Base-by-base conservation (phyloP, 306 rosid genomes). In the Vigna nakashimae region DNA sequence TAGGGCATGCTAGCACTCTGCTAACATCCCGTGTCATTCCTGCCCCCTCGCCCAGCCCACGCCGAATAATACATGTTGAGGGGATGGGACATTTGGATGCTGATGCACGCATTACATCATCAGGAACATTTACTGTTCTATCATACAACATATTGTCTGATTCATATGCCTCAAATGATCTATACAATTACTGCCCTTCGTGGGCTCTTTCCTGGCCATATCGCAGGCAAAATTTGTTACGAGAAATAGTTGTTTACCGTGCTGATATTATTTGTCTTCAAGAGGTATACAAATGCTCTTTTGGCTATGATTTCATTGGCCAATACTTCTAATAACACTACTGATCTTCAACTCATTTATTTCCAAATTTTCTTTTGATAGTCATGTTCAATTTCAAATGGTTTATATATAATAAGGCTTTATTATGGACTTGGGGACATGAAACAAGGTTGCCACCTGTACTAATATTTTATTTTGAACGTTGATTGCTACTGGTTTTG, bases 191-290 rank as follows among this genome's bases (percentile, higher is more conserved):
- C 85, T 96, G 99, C 85, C 99, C 99, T 77, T 87, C 99, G 10
- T 96, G 99, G 99, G 99, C 99, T 67, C 97, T 96, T 69, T 96
- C 98, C 43, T 96, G 99, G 99, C 91, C 98, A 15, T 96, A 96
- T 85, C 99, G 99, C 70, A 87, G 98, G 70, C 99, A 96, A 86
- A 96, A 92, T 89, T 77, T 96, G 82, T 84, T 96, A 24, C 87
- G 98, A 52, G 99, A 96, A 90, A 96, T 96, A 80, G 92, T 96
- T 82, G 93, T 93, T 51, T 96, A 96, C 67, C 87, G 92, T 58
- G 94, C 99, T 2, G 99, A 96, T 80, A 91, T 96, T 76, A 91
- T 96, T 74, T 96, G 99, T 85, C 98, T 96, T 63, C 99, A 96
- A 86, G 99, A 96, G 99, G 99, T 96, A 89, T 26, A 9, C 59